A percentile compares a stretch with the other conserved stretches of the same genome.
Conservation (phyloP, 2,329 filamentous ascomycete species). For the Penicillium sp. region DNA sequence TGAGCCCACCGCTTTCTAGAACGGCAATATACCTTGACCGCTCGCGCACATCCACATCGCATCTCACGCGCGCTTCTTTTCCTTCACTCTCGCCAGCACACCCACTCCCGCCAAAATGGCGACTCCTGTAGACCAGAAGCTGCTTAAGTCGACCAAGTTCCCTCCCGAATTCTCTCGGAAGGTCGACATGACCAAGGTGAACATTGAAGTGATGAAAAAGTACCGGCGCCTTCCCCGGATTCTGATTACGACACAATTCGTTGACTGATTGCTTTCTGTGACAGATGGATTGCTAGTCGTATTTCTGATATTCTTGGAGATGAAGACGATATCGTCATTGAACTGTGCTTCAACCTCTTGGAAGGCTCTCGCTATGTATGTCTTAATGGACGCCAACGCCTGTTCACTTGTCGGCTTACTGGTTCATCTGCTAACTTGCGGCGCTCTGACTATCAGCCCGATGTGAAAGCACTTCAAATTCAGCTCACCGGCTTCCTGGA, state of each 20-base stretch:
- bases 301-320: constrained; percentile 85
- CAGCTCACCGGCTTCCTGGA: constrained; percentile 93
- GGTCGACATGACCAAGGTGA: constrained; percentile 96
- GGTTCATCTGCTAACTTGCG: constrained; percentile 17
- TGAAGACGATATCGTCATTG: constrained; percentile 94
- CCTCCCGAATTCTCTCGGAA: constrained; percentile 90
- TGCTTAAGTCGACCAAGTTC: constrained; percentile 88
- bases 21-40: neutral
- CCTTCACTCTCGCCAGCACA: constrained; percentile 1
- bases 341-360: constrained; percentile 68
- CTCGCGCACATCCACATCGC: neutral
- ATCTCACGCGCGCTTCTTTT: neutral
- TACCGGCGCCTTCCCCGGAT: constrained; percentile 46
- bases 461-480: constrained; percentile 93
- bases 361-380: constrained; percentile 76
- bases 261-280: constrained; percentile 11
- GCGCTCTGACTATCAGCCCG: constrained; percentile 60
- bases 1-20: neutral
- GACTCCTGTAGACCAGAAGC: constrained; percentile 81
- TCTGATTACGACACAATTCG: constrained; percentile 2
- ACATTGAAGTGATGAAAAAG: constrained; percentile 97
- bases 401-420: neutral
- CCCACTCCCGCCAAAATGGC: constrained; percentile 60
- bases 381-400: constrained; percentile 17
- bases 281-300: constrained; percentile 87